Base-by-base conservation (phyloP, 805 yeast species). In the Monosporozyma solicola region DNA sequence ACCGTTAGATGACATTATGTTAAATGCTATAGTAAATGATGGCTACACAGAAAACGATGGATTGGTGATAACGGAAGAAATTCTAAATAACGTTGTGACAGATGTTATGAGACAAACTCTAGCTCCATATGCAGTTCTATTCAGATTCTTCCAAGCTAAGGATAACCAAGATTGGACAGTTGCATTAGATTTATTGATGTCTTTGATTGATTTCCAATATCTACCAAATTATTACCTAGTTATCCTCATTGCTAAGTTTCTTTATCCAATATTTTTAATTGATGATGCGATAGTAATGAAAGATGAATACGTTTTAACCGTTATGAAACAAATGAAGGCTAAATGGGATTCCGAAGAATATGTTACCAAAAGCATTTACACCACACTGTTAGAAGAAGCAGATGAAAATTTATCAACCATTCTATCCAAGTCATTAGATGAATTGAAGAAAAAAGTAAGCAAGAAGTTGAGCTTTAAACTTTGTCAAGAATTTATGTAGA, bases 121-220 rank as follows among this genome's bases (percentile, higher is more conserved):
- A 50, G 71, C 92, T 5, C 94, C 94, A 47, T 82, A 85, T 63
- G 89, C 84, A 1, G 79, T 84, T 0, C 70, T 86, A 25, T 72
- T 73, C 54, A 76, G 76, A 55, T 81, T 78, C 59, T 76, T 76
- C 62, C 67, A 68, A 16, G 63, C 71, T 8, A 58, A 64, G 51
- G 49, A 54, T 5, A 53, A 59, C 7, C 66, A 69, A 5, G 63
- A 70, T 1, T 60, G 58, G 59, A 50, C 53, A 2, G 49, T 55
- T 35, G 61, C 67, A 10, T 49, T 64, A n/a, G 46, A 53, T n/a
- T 55, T 59, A 16, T 52, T 67, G 32, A 32, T 63, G 25, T 48
- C 55, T 9, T 53, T 67, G 24, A 50, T 67, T n/a, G 59, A 61
- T 27, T 66, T 66, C 52, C 59, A 57, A 20, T 64, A 60, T 52